Conservation (phyloP, 768 basidiomycete genomes). For the Coprinellus aureogranulatus region DNA sequence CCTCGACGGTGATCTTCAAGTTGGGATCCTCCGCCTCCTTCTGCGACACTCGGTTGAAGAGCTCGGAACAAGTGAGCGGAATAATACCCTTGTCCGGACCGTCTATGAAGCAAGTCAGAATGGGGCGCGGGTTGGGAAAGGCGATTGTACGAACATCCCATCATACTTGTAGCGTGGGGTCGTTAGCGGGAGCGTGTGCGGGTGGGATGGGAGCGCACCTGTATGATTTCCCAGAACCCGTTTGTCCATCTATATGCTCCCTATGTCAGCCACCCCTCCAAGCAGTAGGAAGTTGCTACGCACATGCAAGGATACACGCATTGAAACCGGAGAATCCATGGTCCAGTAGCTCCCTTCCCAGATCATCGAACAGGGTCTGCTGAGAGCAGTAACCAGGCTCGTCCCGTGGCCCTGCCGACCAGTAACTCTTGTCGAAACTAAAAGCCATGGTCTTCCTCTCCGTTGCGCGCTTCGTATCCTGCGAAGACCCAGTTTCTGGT, state of each 20-base stretch:
- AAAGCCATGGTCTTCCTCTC: conserved; percentile 90
- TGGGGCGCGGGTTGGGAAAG: conserved; percentile 1
- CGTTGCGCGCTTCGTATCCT: conserved; percentile 75
- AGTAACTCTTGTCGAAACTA: conserved; percentile 96
- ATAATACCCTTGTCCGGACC: conserved; percentile 97
- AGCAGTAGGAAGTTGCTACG: conserved; percentile 35
- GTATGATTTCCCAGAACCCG: conserved; percentile 91
- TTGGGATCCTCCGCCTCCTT: conserved; percentile 65
- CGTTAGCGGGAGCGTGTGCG: conserved; percentile 1
- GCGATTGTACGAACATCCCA: conserved; percentile 71
- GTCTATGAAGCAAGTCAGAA: conserved; percentile 44
- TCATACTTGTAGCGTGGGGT: conserved; percentile 63
- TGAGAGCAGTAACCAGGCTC: conserved; percentile 92
- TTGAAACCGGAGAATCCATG: conserved; percentile 97
- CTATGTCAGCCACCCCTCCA: conserved; percentile 9
- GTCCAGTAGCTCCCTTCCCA: conserved; percentile 91
- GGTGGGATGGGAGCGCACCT: conserved; percentile 48
- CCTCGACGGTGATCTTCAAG: conserved; percentile 86
- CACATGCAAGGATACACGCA: conserved; percentile 98
- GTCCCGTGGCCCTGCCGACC: conserved; percentile 89
- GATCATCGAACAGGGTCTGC: conserved; percentile 89
- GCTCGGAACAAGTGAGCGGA: conserved; percentile 88
- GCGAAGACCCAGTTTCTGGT: conserved; percentile 69
- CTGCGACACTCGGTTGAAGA: conserved; percentile 78
- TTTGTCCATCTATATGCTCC: conserved; percentile 64